Percentiles rank a stretch among this genome's conserved stretches.
These are phyloP conservation scores for Euphorbia neoarborescens DNA, from an alignment of 441 rosid genomes.

Conservation along the genomic window DNA sequence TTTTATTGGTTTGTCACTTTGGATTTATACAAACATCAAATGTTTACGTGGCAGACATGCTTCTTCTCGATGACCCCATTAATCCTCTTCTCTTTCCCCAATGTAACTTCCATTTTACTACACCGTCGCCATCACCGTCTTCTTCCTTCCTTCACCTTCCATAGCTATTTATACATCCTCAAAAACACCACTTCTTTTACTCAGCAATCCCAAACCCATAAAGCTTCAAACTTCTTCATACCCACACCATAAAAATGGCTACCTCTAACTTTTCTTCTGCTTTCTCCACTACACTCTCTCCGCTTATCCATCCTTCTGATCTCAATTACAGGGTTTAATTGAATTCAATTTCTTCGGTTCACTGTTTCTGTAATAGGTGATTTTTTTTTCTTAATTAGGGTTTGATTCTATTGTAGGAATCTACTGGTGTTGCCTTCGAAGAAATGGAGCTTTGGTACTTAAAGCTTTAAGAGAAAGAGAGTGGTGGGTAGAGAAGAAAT, in stretches of 20 bases:
- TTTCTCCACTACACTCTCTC: constrained; percentile 24
- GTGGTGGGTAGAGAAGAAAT: too few relatives aligned
- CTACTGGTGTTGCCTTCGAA: constrained; percentile 13
- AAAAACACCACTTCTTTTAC: too few relatives aligned
- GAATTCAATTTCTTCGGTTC: neutral
- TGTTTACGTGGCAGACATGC: constrained; percentile 29
- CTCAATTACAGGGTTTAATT: constrained; percentile 24
- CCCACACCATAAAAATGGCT: constrained; percentile 29
- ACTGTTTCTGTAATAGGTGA: neutral
- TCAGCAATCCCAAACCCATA: neutral
- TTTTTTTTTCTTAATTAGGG: neutral
- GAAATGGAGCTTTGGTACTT: constrained; percentile 8
- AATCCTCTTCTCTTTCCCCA: constrained; percentile 6
- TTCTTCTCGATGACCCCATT: constrained; percentile 13
- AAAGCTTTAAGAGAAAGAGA: too few relatives aligned
- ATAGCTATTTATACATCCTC: neutral
- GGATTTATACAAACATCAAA: constrained; percentile 12
- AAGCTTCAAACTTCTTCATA: neutral
- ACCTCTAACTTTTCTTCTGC: constrained; percentile 27
- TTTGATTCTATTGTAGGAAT: constrained; percentile 15
- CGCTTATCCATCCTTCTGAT: constrained; percentile 20
- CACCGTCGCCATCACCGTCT: constrained; percentile 7
- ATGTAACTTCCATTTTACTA: neutral
- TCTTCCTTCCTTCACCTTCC: neutral
- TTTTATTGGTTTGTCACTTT: too few relatives aligned